These are phyloP conservation scores for Trichoderma afroharzianum DNA, from an alignment of 2,329 filamentous ascomycete species.

Conservation along the genomic window DNA sequence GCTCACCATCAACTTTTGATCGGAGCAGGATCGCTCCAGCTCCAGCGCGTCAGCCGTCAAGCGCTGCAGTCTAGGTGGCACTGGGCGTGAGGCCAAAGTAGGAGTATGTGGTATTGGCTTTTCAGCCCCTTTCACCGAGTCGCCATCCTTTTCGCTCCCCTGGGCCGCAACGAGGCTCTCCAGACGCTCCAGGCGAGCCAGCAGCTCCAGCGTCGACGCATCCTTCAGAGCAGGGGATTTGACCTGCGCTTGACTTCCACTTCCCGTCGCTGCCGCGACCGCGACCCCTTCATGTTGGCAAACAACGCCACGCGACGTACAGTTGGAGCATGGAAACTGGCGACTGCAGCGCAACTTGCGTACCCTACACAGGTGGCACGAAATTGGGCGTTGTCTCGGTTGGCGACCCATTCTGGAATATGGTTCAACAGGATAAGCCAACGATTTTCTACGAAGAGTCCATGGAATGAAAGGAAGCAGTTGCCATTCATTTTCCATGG, in stretches of 20 bases:
- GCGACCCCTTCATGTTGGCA: conserved; percentile 26
- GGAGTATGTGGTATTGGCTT: neutral
- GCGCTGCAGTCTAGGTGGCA: conserved; percentile 32
- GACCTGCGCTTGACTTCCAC: neutral
- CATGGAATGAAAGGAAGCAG: neutral
- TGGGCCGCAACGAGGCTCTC: conserved; percentile 22
- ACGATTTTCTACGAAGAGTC: conserved; percentile 5
- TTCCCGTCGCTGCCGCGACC: neutral
- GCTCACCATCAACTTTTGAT: conserved; percentile 31
- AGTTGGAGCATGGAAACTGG: conserved; percentile 36
- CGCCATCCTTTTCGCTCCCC: neutral
- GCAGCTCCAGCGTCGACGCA: conserved; percentile 22
- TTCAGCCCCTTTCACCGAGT: neutral
- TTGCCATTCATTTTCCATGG: neutral
- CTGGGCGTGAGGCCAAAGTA: conserved; percentile 8
- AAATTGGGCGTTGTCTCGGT: conserved; percentile 34
- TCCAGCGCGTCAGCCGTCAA: conserved; percentile 34
- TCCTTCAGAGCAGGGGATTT: conserved; percentile 16
- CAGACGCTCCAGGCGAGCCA: conserved; percentile 24
- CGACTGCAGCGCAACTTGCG: conserved; percentile 37
- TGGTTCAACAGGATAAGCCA: conserved; percentile 1
- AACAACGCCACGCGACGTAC: conserved; percentile 33
- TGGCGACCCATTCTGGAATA: conserved; percentile 29
- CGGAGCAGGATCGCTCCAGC: conserved; percentile 31
- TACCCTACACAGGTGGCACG: conserved; percentile 34